Percentiles rank a stretch among this genome's conserved stretches.
These are phyloP conservation scores for Penicillium antarcticum DNA, from an alignment of 495 filamentous ascomycete genomes.

Conservation along the genomic window DNA sequence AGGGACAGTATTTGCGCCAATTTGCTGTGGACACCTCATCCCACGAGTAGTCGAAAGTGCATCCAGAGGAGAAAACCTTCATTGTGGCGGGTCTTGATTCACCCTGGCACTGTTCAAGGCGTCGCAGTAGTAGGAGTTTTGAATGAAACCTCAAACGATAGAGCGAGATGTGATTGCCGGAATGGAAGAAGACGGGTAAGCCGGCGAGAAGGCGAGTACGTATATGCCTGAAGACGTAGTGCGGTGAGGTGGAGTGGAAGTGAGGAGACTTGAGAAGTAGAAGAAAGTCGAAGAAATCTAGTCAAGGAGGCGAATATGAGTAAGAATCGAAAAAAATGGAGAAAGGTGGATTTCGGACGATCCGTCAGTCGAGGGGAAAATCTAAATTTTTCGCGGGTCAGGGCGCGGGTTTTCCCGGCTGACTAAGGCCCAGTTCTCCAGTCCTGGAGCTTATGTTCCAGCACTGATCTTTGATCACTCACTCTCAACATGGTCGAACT, in stretches of 20 bases:
- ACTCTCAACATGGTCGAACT: slow-evolving; percentile 55
- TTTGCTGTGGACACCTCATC: slow-evolving; percentile 98
- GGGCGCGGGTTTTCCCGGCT: slow-evolving; percentile 23
- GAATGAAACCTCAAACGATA: background rate
- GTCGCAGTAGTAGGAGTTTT: background rate
- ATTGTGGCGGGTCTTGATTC: slow-evolving; percentile 46
- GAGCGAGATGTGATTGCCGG: background rate
- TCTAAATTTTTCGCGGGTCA: slow-evolving; percentile 24
- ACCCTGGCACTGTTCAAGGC: background rate
- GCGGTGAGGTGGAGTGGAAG: background rate
- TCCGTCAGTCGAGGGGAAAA: slow-evolving; percentile 13
- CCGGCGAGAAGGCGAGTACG: background rate
- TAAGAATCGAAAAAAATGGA: background rate
- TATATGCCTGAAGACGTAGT: background rate
- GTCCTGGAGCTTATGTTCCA: background rate
- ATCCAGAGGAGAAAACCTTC: slow-evolving; percentile 89
- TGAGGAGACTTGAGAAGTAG: background rate
- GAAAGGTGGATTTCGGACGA: slow-evolving; percentile 18
- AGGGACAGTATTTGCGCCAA: slow-evolving; percentile 98
- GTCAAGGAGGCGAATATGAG: slow-evolving; percentile 2
- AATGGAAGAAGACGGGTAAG: background rate
- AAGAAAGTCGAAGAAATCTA: background rate
- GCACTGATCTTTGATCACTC: background rate
- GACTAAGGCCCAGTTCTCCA: background rate
- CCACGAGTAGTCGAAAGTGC: slow-evolving; percentile 96